Conservation (phyloP, 202 grass and related monocot genomes). For the Schoenoplectus triqueter region DNA sequence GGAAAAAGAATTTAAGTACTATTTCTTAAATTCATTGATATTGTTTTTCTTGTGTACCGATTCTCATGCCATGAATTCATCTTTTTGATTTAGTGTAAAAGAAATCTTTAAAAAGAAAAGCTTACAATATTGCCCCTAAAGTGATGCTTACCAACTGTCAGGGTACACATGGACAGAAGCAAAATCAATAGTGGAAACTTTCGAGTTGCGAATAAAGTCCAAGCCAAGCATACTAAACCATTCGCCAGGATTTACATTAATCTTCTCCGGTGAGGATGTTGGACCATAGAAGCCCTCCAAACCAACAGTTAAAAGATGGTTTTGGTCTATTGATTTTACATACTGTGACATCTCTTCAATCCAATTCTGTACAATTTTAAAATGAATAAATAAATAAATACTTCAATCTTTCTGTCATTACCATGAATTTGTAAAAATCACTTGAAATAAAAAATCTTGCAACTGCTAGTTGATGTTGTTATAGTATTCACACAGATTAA, state of each 20-base stretch:
- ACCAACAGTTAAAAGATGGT: conserved; percentile 82
- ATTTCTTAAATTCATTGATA: neutral
- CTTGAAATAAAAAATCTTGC: neutral
- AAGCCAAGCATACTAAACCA: conserved; percentile 77
- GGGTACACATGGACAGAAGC: conserved; percentile 93
- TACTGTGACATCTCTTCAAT: conserved; percentile 88
- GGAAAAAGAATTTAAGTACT: neutral
- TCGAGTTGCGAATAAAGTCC: conserved; percentile 89
- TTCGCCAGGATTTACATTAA: conserved; percentile 65
- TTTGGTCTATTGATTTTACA: conserved; percentile 73
- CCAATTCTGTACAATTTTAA: conserved; percentile 53
- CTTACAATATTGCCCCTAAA: conserved; percentile 11
- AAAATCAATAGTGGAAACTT: conserved; percentile 70
- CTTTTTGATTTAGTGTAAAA: neutral
- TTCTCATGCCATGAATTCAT: neutral
- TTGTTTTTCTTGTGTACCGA: neutral
- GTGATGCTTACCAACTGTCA: conserved; percentile 62
- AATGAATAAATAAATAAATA: neutral
- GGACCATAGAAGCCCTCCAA: conserved; percentile 91
- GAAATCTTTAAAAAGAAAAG: neutral
- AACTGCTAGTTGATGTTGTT: neutral
- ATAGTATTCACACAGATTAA: neutral
- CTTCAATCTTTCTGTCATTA: neutral
- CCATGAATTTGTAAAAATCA: neutral
- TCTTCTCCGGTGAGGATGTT: conserved; percentile 52